These are phyloP conservation scores for Cordyceps fumosorosea DNA, from an alignment of 2,329 filamentous ascomycete species.

Conservation along the genomic window DNA sequence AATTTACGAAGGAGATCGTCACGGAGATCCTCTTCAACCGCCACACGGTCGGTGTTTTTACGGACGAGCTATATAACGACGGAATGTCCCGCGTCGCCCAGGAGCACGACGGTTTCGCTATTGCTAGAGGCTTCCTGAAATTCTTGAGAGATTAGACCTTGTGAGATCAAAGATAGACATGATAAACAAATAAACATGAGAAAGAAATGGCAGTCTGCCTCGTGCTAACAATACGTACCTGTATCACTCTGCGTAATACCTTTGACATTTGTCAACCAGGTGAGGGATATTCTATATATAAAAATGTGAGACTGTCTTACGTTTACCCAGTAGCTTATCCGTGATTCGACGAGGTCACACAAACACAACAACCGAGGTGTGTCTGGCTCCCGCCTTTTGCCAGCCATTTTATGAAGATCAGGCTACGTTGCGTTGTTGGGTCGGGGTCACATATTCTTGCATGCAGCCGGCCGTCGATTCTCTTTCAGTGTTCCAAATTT, in stretches of 20 bases:
- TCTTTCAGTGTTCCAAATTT: too few species aligned
- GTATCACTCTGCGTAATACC: neutral
- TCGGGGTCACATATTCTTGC: too few species aligned
- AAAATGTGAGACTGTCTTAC: too few species aligned
- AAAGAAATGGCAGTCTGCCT: neutral
- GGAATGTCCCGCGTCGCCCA: constrained; percentile 59
- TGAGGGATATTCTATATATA: too few species aligned
- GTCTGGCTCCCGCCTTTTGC: too few species aligned
- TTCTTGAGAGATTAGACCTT: constrained; percentile 56
- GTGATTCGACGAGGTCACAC: too few species aligned
- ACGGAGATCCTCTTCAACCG: constrained; percentile 59
- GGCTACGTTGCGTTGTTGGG: too few species aligned
- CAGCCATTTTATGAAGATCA: too few species aligned
- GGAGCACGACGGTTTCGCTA: constrained; percentile 71
- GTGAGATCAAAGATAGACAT: neutral
- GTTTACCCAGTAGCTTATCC: too few species aligned
- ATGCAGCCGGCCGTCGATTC: too few species aligned
- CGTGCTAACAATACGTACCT: neutral
- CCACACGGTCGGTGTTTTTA: constrained; percentile 61
- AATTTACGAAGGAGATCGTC: constrained; percentile 69
- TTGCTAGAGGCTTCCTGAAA: constrained; percentile 66
- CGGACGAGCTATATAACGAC: constrained; percentile 61
- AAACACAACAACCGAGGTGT: too few species aligned
- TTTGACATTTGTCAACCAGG: too few species aligned
- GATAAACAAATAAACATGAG: neutral